Conservation (phyloP, 2,329 filamentous ascomycete genomes). For the Paraconiothyrium sp. region DNA sequence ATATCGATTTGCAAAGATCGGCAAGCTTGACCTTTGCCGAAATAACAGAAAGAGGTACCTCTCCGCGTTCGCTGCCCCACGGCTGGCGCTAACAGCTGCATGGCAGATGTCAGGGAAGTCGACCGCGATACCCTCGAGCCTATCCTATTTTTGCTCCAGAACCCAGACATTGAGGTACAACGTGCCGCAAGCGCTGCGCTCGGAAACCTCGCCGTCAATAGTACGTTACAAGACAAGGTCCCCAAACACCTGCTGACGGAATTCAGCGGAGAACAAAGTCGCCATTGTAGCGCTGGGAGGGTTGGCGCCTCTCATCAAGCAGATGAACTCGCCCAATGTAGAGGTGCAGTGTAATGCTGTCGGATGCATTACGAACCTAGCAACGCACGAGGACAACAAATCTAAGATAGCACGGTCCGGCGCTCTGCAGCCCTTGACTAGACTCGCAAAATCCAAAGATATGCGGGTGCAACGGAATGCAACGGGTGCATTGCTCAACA, state of each 20-base stretch:
- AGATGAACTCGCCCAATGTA: slow-evolving; percentile 98
- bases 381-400: slow-evolving; percentile 99
- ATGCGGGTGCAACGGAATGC: slow-evolving; percentile 99
- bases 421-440: slow-evolving; percentile 87
- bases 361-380: slow-evolving; percentile 97
- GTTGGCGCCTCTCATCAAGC: slow-evolving; percentile 88
- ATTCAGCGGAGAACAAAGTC: slow-evolving; percentile 95
- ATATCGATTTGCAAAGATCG: slow-evolving; percentile 96
- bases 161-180: slow-evolving; percentile 95
- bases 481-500: slow-evolving; percentile 94
- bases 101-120: slow-evolving; percentile 86
- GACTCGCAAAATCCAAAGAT: slow-evolving; percentile 94
- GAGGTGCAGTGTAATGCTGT: slow-evolving; percentile 99
- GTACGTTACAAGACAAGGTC: slow-evolving; percentile 60
- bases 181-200: slow-evolving; percentile 94
- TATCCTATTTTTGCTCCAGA: slow-evolving; percentile 94
- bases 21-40: slow-evolving; percentile 98
- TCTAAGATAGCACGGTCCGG: slow-evolving; percentile 97
- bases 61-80: slow-evolving; percentile 11
- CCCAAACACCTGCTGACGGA: slow-evolving; percentile 41
- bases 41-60: slow-evolving; percentile 93
- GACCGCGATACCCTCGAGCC: slow-evolving; percentile 94
- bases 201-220: slow-evolving; percentile 96
- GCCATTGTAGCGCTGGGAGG: slow-evolving; percentile 93
- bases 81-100: slow-evolving; percentile 27